These are phyloP conservation scores for Carpinus fangiana DNA, from an alignment of 306 rosid genomes.

Conservation along the genomic window DNA sequence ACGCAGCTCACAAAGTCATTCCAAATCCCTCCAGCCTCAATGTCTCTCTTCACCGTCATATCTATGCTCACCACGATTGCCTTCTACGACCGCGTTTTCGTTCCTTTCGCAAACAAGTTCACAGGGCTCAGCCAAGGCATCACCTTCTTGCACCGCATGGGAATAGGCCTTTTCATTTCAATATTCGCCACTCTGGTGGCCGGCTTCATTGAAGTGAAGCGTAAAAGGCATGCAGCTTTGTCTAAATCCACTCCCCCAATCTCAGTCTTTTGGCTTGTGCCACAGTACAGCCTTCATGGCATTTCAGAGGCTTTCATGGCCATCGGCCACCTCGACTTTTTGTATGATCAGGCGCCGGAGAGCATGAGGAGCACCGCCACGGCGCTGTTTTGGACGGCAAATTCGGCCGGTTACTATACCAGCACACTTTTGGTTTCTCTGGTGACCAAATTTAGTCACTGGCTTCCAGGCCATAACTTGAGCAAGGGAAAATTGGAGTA, in stretches of 20 bases:
- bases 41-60: slow-evolving; percentile 35
- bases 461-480: slow-evolving; percentile 44
- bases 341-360: slow-evolving; percentile 52
- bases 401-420: slow-evolving; percentile 35
- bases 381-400: slow-evolving; percentile 46
- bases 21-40: slow-evolving; percentile 52
- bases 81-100: slow-evolving; percentile 45
- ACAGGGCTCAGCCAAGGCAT: slow-evolving; percentile 54
- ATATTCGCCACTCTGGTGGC: slow-evolving; percentile 49
- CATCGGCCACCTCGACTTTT: slow-evolving; percentile 52
- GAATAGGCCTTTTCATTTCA: slow-evolving; percentile 48
- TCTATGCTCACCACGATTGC: slow-evolving; percentile 46
- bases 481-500: slow-evolving; percentile 46
- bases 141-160: slow-evolving; percentile 48
- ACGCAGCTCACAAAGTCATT: slow-evolving; percentile 39
- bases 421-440: slow-evolving; percentile 44
- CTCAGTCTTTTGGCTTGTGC: slow-evolving; percentile 53
- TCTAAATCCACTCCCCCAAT: slow-evolving; percentile 31
- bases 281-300: slow-evolving; percentile 51
- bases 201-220: slow-evolving; percentile 42
- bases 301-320: slow-evolving; percentile 58
- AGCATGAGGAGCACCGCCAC: slow-evolving; percentile 58
- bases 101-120: slow-evolving; percentile 32
- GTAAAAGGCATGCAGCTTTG: slow-evolving; percentile 25
- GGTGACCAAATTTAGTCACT: slow-evolving; percentile 46